These are phyloP conservation scores for Xylaria nigripes DNA, from an alignment of 495 filamentous ascomycete species.

Conservation along the genomic window DNA sequence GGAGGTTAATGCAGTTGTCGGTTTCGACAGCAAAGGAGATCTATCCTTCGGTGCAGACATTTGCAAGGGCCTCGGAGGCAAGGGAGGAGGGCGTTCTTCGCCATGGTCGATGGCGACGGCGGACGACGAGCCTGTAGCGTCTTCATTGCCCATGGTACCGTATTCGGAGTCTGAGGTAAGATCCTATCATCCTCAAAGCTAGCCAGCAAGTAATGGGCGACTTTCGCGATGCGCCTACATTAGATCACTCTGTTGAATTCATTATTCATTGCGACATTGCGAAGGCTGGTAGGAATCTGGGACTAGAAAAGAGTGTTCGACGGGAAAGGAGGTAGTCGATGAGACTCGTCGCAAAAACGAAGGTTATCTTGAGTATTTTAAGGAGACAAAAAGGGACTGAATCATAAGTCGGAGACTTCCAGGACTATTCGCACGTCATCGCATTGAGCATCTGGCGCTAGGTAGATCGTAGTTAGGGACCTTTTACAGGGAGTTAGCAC, in stretches of 20 bases:
- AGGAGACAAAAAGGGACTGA: background rate
- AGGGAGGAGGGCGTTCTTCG: slow-evolving; percentile 48
- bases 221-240: slow-evolving; percentile 2
- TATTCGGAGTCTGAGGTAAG: slow-evolving; percentile 9
- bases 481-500: too few species aligned
- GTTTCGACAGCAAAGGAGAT: slow-evolving; percentile 53
- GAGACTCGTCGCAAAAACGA: background rate
- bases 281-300: background rate
- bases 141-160: slow-evolving; percentile 17
- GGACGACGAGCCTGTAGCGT: slow-evolving; percentile 17
- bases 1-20: slow-evolving; percentile 71
- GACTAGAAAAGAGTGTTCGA: background rate
- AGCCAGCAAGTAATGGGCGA: background rate
- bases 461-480: too few species aligned
- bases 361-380: background rate
- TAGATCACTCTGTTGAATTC: background rate
- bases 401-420: background rate
- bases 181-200: slow-evolving; percentile 16
- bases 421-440: slow-evolving; percentile 10
- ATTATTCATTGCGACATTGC: background rate
- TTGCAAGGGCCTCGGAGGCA: slow-evolving; percentile 56
- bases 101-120: slow-evolving; percentile 5
- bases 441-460: too few species aligned
- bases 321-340: background rate
- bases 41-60: slow-evolving; percentile 19